phyloP scores from a whole-genome alignment of 2,329 filamentous ascomycete genomes.

The Canariomyces notabilis region DNA sequence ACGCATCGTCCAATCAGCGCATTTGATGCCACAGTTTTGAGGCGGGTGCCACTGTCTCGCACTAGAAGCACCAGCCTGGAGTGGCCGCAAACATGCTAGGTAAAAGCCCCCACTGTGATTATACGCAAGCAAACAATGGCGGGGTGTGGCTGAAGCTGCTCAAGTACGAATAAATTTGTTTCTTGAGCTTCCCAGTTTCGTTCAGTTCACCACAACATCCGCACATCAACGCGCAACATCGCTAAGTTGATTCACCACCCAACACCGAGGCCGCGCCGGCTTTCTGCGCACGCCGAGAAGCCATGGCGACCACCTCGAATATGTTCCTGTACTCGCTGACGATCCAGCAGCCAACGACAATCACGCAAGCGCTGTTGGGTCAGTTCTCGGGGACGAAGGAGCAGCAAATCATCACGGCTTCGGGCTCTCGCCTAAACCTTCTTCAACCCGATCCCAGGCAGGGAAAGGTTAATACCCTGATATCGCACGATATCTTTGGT shows the following conservation, averaged over 20 bases:
- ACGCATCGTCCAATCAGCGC: slow-evolving; percentile 13
- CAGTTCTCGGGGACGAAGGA: slow-evolving; percentile 96
- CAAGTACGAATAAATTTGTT: slow-evolving; percentile 3
- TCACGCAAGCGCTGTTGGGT: slow-evolving; percentile 86
- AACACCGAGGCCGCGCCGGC: slow-evolving; percentile 43
- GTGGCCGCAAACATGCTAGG: too few species aligned
- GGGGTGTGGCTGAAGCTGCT: slow-evolving; percentile 3
- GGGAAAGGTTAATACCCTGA: slow-evolving; percentile 78
- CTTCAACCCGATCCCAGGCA: slow-evolving; percentile 80
- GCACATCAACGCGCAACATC: slow-evolving; percentile 12
- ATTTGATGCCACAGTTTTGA: slow-evolving; percentile 14
- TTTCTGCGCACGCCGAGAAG: slow-evolving; percentile 44
- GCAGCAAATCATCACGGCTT: slow-evolving; percentile 93
- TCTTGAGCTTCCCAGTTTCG: neutral
- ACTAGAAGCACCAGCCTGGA: too few species aligned
- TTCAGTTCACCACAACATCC: slow-evolving; percentile 14
- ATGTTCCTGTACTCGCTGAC: slow-evolving; percentile 99
- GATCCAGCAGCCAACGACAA: slow-evolving; percentile 83
- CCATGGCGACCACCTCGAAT: slow-evolving; percentile 94
- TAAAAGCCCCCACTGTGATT: neutral
- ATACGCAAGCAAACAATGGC: neutral
- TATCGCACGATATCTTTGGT: slow-evolving; percentile 92
- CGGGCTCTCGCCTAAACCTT: slow-evolving; percentile 82
- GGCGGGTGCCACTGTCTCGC: too few species aligned
- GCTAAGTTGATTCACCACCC: slow-evolving; percentile 9